A percentile compares a stretch with the other conserved stretches of the same genome.
Evolutionary conservation across 306 rosid genomes (phyloP).

Genomic region (Medicago truncatula): MtrunA17r5.0-ANR NC_053045.1:29880001-29880500

Average conservation of each 20-base stretch:
- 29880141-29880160: slow-evolving; percentile 80
- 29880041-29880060: slow-evolving; percentile 78
- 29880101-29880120: slow-evolving; percentile 82
- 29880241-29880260: slow-evolving; percentile 35
- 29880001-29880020: slow-evolving; percentile 84
- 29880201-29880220: slow-evolving; percentile 71
- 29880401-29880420: background rate
- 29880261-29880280: slow-evolving; percentile 37
- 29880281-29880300: background rate
- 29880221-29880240: slow-evolving; percentile 50
- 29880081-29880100: slow-evolving; percentile 82
- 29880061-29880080: slow-evolving; percentile 82
- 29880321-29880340: slow-evolving; percentile 23
- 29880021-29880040: slow-evolving; percentile 65
- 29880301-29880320: slow-evolving; percentile 30
- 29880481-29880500: no score
- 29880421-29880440: slow-evolving; percentile 28
- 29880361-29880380: slow-evolving; percentile 39
- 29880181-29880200: slow-evolving; percentile 82
- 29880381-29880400: slow-evolving; percentile 16
- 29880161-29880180: slow-evolving; percentile 70
- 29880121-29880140: slow-evolving; percentile 96
- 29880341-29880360: slow-evolving; percentile 40
- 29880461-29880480: background rate
- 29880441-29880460: background rate